Conservation (phyloP, 2,329 filamentous ascomycete genomes). For the Monilinia fructigena region DNA sequence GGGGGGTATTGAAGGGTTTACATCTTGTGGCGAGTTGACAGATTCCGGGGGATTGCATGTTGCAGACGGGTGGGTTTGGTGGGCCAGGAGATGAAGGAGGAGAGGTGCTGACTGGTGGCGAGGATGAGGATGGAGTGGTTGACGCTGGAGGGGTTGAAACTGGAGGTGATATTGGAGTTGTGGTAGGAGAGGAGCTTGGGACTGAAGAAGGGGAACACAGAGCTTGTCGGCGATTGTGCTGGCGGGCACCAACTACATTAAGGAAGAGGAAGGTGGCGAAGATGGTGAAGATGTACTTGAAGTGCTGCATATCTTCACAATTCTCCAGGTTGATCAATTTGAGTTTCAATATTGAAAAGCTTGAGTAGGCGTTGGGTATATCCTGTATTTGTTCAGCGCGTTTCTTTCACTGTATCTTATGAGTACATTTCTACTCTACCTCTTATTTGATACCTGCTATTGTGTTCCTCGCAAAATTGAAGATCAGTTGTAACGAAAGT, state of each 20-base stretch:
- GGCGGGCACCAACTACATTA: constrained; percentile 15
- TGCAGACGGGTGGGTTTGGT: constrained; percentile 14
- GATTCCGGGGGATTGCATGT: constrained; percentile 13
- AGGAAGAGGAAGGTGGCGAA: constrained; percentile 13
- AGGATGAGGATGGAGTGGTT: neutral
- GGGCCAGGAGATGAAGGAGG: constrained; percentile 12
- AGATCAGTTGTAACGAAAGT: neutral
- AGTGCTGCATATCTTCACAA: constrained; percentile 13
- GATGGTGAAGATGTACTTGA: constrained; percentile 4
- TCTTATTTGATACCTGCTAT: neutral
- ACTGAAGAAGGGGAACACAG: constrained; percentile 7
- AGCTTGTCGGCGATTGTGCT: constrained; percentile 5
- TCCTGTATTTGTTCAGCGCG: neutral
- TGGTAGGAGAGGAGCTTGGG: neutral
- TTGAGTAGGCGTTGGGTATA: neutral
- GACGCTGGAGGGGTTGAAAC: neutral
- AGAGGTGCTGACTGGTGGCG: constrained; percentile 6
- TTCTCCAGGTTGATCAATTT: neutral
- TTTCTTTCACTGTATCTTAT: neutral
- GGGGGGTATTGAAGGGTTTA: neutral
- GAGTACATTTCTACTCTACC: neutral
- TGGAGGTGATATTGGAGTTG: constrained; percentile 12
- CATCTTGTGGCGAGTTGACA: constrained; percentile 21
- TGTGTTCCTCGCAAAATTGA: neutral
- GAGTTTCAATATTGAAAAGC: neutral